Base-by-base conservation (phyloP, 2,329 filamentous ascomycete genomes). In the Diaporthe longicolla region DNA sequence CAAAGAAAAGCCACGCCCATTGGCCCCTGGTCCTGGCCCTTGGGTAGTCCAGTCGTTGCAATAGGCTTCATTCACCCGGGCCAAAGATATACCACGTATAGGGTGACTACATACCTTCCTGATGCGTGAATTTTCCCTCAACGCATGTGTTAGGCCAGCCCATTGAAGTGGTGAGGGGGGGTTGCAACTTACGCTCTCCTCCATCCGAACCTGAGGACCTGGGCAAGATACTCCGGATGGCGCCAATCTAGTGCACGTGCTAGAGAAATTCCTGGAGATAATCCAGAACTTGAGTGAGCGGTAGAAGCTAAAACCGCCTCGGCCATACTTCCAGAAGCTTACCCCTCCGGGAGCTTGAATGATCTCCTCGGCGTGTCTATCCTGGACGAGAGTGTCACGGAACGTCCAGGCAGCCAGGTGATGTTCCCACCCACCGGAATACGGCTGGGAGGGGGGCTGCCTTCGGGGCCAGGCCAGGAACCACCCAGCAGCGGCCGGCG, bases 301-400 rank as follows among this genome's bases (percentile, higher is more conserved):
- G n/a, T 40, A 9, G 63, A 54, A 40, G n/a, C 48, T 54, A 68
- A 54, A 68, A 26, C 19, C 15, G 48, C 48, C 48, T 40, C 63
- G 63, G 63, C 9, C 21, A 35, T 40, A 37, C 32, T 54, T 68
- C 63, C 45, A 68, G 45, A 54, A 68, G 13, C 9, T 40, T 32
- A 15, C 29, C 21, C 17, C 29, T 26, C 45, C 63, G 63, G 45
- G 50, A 7, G 45, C 17, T 17, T 19, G 17, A 6, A 19, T 19
- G 0, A 11, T 26, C 48, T 10, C 29, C 19, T 26, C 40, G 17
- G 58, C 11, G 11, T 35, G 11, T 35, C 35, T 40, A n/a, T 32
- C 29, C 29, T 32, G 7, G 29, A 32, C 19, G 35, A 43, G 26
- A 48, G 26, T 8, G 15, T n/a, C 40, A 21, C 37, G 15, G 17